A percentile compares a stretch with the other conserved stretches of the same genome.
Conservation (phyloP, 768 basidiomycete genomes). For the Podaxis sp. region DNA sequence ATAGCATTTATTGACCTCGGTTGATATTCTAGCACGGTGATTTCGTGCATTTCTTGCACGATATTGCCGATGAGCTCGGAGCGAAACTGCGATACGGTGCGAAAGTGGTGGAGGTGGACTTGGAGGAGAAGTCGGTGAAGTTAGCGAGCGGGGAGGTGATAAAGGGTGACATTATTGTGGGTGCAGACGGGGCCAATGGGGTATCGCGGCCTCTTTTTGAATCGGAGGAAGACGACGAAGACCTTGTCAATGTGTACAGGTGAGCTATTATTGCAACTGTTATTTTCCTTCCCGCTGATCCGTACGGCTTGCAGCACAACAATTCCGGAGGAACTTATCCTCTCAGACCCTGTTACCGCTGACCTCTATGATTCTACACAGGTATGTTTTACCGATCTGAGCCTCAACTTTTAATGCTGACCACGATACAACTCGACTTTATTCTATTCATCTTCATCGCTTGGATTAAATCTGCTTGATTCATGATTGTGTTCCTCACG, state of each 20-base stretch:
- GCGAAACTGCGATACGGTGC: conserved; percentile 39
- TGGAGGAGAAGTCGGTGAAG: conserved; percentile 29
- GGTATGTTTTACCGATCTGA: conserved; percentile 16
- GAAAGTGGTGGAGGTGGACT: conserved; percentile 30
- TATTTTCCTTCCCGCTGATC: background rate
- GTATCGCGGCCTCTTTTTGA: conserved; percentile 34
- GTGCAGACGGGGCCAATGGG: conserved; percentile 53
- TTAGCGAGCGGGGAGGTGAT: conserved; percentile 41
- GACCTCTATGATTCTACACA: conserved; percentile 26
- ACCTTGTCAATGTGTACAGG: conserved; percentile 42
- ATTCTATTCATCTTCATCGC: background rate
- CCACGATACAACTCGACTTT: no score
- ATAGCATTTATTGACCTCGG: background rate
- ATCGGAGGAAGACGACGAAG: conserved; percentile 27
- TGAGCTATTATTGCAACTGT: conserved; percentile 21
- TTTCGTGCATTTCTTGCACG: conserved; percentile 47
- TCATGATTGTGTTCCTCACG: conserved; percentile 34
- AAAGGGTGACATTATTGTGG: conserved; percentile 52
- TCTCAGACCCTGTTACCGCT: conserved; percentile 38
- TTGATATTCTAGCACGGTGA: conserved; percentile 43
- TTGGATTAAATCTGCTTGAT: conserved; percentile 18
- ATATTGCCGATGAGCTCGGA: conserved; percentile 44
- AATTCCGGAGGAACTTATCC: conserved; percentile 39
- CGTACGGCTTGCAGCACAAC: conserved; percentile 31
- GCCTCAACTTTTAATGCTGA: no score